Conservation (phyloP, 1,284 basidiomycete genomes). For the Apiotrichum sp. region DNA sequence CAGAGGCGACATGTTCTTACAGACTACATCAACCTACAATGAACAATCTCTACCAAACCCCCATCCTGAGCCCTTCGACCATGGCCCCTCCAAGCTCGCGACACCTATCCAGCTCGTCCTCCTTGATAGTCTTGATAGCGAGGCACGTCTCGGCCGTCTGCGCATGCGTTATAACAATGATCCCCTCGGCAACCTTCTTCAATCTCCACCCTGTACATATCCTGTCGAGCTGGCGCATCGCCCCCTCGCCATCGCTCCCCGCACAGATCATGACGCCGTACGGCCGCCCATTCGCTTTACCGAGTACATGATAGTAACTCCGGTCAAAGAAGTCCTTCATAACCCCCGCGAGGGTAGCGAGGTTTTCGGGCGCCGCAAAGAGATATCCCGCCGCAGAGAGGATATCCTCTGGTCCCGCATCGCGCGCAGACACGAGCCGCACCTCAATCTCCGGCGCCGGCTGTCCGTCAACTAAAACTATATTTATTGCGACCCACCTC, state of each 20-base stretch:
- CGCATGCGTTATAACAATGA: slow-evolving; percentile 12
- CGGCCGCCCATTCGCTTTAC: slow-evolving; percentile 12
- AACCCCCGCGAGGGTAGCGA: slow-evolving; percentile 11
- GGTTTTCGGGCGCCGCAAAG: slow-evolving; percentile 18
- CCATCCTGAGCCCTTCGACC: slow-evolving; percentile 13
- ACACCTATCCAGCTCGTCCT: slow-evolving; percentile 7
- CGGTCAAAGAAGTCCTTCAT: slow-evolving; percentile 19
- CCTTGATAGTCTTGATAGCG: slow-evolving; percentile 8
- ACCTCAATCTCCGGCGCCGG: background rate
- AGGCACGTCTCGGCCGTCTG: slow-evolving; percentile 11
- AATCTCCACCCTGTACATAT: slow-evolving; percentile 14
- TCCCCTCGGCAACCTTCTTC: slow-evolving; percentile 9
- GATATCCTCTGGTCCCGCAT: slow-evolving; percentile 10
- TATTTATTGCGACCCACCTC: background rate
- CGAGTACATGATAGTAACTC: slow-evolving; percentile 11
- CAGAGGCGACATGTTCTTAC: too few species aligned
- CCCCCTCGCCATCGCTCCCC: slow-evolving; percentile 11
- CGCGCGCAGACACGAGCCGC: slow-evolving; percentile 1
- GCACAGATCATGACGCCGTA: slow-evolving; percentile 17
- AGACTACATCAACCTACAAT: background rate
- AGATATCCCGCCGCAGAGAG: slow-evolving; percentile 9
- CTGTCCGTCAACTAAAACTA: background rate
- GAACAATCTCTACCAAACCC: slow-evolving; percentile 6
- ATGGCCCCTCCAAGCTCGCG: slow-evolving; percentile 9
- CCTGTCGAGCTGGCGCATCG: slow-evolving; percentile 14